Base-by-base conservation (phyloP, 2,329 filamentous ascomycete genomes). In the Colletotrichum graminicola region DNA sequence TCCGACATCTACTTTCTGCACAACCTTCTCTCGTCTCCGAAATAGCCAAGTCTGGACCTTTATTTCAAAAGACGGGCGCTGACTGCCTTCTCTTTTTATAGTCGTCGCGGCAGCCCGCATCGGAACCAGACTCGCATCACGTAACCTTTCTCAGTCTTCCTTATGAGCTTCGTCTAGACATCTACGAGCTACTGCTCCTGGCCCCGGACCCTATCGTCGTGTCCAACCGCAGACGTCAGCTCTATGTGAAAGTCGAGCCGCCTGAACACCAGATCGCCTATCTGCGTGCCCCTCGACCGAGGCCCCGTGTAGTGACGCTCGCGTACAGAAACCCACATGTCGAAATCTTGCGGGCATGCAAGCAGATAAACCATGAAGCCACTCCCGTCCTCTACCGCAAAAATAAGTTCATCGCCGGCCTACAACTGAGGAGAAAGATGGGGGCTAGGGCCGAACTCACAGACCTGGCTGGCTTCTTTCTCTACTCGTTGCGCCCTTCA, bases 341-440 rank as follows among this genome's bases (percentile, higher is more conserved):
- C n/a, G 64, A 75, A 32, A 71, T 81, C 39, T 75, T 81, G 36
- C 76, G 73, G 49, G 77, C 77, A 21, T 81, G 79, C 72, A 76
- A 74, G 72, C 73, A 75, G 60, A 69, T 79, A 60, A 77, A 80
- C 63, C 61, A 73, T 32, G 79, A 81, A 72, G 77, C 75, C 12
- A 78, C 75, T 8, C 73, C 74, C 3, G 64, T 80, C 5, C 75
- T 81, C 26, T 80, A 80, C 59, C 57, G 75, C 29, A 64, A 74
- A 43, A 80, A 80, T 66, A 67, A 32, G 7, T 80, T 81, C 70
- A 62, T 75, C 41, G 74, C 79, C 39, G 73, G 70, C 5, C 39
- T 67, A 16, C 49, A 52, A 34, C 49, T 67, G 10, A 43, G 51
- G 14, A 59, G 71, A 72, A 79, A 63, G 73, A 73, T 66, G 23